Evolutionary conservation across 2,329 filamentous ascomycete species (phyloP).

Genomic region (Cladophialophora psammophila): DNA sequence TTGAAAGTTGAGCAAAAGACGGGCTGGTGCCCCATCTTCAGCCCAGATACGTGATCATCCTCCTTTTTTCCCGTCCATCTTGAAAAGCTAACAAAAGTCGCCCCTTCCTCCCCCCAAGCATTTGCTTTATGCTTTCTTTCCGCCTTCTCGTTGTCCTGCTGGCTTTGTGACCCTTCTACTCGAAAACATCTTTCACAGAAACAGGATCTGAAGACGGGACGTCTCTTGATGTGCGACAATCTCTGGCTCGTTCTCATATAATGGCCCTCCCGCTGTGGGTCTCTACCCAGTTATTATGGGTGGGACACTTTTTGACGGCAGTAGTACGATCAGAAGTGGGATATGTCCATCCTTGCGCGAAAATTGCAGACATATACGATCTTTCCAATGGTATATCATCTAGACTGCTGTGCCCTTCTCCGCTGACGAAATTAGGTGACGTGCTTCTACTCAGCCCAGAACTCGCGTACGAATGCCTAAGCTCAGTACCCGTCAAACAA

Average conservation of each 20-base stretch:
- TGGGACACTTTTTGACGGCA: neutral
- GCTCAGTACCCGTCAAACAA: slow-evolving; percentile 8
- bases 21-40: neutral
- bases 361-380: neutral
- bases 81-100: neutral
- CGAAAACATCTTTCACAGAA: neutral
- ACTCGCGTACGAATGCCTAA: slow-evolving; percentile 16
- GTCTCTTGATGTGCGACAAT: neutral
- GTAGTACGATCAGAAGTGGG: neutral
- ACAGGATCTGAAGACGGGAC: neutral
- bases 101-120: neutral
- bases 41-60: neutral
- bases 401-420: neutral
- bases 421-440: neutral
- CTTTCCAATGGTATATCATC: neutral
- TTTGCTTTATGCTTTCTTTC: neutral
- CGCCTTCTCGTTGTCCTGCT: neutral
- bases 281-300: neutral
- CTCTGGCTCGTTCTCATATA: neutral
- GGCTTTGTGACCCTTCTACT: neutral
- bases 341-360: neutral
- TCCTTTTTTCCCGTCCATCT: neutral
- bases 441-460: slow-evolving; percentile 46
- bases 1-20: neutral
- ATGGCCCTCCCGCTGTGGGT: neutral